Percentiles rank a stretch among this genome's conserved stretches.
These are phyloP conservation scores for Brassica hybrid DNA, from an alignment of 441 rosid genomes.

Conservation along the genomic window DNA sequence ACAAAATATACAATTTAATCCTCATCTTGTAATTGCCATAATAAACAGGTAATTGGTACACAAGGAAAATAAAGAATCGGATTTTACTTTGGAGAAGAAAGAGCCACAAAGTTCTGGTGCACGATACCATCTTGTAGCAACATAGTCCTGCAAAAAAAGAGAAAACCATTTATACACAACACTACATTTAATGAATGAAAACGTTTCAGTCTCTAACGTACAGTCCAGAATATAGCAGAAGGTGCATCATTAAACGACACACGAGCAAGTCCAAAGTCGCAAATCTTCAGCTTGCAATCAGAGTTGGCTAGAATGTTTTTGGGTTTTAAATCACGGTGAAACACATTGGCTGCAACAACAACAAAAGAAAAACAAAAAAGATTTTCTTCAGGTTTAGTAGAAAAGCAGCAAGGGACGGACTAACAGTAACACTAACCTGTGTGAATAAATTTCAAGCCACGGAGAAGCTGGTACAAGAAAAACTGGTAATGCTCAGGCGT, in stretches of 20 bases:
- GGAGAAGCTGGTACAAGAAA: slow-evolving; percentile 97
- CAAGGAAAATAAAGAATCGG: slow-evolving; percentile 24
- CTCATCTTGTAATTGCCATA: slow-evolving; percentile 3
- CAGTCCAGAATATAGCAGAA: slow-evolving; percentile 99
- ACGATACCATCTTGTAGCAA: slow-evolving; percentile 99
- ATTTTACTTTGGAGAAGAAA: slow-evolving; percentile 88
- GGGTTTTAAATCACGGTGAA: slow-evolving; percentile 96
- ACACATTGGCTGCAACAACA: slow-evolving; percentile 72
- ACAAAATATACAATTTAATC: background rate
- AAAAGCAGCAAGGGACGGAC: background rate
- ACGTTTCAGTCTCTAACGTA: slow-evolving; percentile 49
- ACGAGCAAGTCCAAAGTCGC: slow-evolving; percentile 98
- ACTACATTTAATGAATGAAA: background rate
- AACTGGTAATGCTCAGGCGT: slow-evolving; percentile 92
- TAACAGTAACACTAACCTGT: slow-evolving; percentile 53
- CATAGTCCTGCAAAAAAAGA: slow-evolving; percentile 86
- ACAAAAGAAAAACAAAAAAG: slow-evolving; percentile 15
- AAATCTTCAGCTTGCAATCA: slow-evolving; percentile 95
- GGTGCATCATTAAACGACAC: slow-evolving; percentile 93
- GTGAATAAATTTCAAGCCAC: slow-evolving; percentile 89
- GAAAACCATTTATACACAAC: slow-evolving; percentile 28
- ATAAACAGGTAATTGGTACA: background rate
- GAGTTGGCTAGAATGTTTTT: slow-evolving; percentile 95
- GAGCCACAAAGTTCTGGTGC: slow-evolving; percentile 99
- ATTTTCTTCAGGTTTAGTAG: slow-evolving; percentile 14